Conservation (phyloP, 2,329 filamentous ascomycete species). For the Zarea fungicola region DNA sequence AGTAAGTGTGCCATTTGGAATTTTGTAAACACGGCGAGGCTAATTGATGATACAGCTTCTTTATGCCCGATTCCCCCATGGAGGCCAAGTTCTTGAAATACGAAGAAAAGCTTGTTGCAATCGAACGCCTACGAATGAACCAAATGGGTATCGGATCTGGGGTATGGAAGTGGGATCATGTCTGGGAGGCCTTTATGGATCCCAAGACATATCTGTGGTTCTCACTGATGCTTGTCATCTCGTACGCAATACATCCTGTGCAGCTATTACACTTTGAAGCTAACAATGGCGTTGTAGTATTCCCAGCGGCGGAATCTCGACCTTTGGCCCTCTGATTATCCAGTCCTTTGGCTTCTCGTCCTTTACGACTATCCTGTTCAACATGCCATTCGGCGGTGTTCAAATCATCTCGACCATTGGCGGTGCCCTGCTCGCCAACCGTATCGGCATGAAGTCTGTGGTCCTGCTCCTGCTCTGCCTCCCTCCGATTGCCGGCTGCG, state of each 20-base stretch:
- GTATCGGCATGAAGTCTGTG: conserved; percentile 50
- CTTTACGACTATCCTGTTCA: conserved; percentile 51
- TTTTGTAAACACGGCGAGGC: background rate
- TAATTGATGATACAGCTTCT: conserved; percentile 21
- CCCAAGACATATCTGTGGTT: conserved; percentile 35
- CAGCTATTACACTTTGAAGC: background rate
- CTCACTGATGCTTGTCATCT: conserved; percentile 43
- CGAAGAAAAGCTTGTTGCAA: conserved; percentile 50
- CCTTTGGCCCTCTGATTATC: conserved; percentile 53
- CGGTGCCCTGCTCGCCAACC: conserved; percentile 49
- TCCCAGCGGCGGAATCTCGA: conserved; percentile 49
- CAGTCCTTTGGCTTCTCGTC: conserved; percentile 49
- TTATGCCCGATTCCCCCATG: conserved; percentile 59
- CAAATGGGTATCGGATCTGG: conserved; percentile 34
- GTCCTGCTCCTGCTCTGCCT: conserved; percentile 50
- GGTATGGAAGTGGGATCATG: conserved; percentile 33
- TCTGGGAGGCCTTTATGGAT: conserved; percentile 29
- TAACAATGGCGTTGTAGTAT: conserved; percentile 22
- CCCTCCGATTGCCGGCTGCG: conserved; percentile 51
- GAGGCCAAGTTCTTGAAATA: conserved; percentile 49
- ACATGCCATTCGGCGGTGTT: conserved; percentile 53
- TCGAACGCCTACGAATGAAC: conserved; percentile 49
- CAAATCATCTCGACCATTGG: conserved; percentile 56
- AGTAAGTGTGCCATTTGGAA: conserved; percentile 28
- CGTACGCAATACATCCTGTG: conserved; percentile 25